phyloP scores from a whole-genome alignment of 306 rosid genomes.

The Sicyos edulis region DNA sequence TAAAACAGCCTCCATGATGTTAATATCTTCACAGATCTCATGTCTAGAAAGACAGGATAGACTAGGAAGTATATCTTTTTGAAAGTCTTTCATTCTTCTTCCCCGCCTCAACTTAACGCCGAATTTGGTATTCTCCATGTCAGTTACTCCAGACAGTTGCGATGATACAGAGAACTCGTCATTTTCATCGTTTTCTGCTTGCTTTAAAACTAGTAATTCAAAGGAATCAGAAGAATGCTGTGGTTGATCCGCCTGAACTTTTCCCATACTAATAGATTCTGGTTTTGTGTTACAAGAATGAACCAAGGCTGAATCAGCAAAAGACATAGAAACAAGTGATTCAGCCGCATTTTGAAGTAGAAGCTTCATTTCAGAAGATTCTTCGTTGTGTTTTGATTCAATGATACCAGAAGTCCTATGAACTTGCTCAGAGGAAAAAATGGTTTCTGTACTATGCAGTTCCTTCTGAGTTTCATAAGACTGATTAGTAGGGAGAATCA shows the following conservation, averaged over 20 bases:
- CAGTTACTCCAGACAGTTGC: slow-evolving; percentile 26
- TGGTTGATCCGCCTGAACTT: slow-evolving; percentile 26
- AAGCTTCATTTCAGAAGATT: slow-evolving; percentile 27
- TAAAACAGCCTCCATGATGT: slow-evolving; percentile 49
- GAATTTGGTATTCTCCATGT: slow-evolving; percentile 25
- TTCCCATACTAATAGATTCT: slow-evolving; percentile 21
- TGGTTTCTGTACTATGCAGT: slow-evolving; percentile 24
- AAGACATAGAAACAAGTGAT: slow-evolving; percentile 34
- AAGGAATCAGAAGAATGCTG: slow-evolving; percentile 39
- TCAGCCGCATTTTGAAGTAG: slow-evolving; percentile 40
- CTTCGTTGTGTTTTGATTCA: slow-evolving; percentile 27
- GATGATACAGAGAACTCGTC: slow-evolving; percentile 40
- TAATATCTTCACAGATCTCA: slow-evolving; percentile 49
- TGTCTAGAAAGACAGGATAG: slow-evolving; percentile 51
- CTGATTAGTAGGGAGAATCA: slow-evolving; percentile 22
- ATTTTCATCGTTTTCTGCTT: slow-evolving; percentile 32
- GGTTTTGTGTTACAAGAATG: slow-evolving; percentile 14
- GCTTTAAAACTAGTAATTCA: slow-evolving; percentile 38
- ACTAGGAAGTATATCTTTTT: slow-evolving; percentile 56
- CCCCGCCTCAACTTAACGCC: slow-evolving; percentile 43
- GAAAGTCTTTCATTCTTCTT: slow-evolving; percentile 57
- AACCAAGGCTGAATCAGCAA: slow-evolving; percentile 24
- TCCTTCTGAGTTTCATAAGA: slow-evolving; percentile 23
- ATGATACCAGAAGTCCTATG: slow-evolving; percentile 27
- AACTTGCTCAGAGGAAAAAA: slow-evolving; percentile 25